Conservation (phyloP, 352 stramenopile genomes). For the Globisporangium takayamanum region DNA sequence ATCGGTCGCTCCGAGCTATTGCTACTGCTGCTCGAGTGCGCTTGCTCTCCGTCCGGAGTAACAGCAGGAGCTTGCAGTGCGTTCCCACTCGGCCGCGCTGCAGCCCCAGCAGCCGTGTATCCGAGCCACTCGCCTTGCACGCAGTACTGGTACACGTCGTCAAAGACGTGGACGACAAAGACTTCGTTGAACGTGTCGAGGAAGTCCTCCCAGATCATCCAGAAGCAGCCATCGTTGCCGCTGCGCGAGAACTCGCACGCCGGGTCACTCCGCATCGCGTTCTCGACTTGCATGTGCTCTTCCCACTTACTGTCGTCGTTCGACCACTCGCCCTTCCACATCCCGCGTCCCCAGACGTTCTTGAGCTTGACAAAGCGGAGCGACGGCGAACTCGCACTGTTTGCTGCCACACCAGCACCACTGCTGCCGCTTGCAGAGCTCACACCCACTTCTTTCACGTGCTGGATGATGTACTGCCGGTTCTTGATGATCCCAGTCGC, state of each 20-base stretch:
- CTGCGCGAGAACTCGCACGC: slow-evolving; percentile 59
- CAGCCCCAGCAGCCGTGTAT: slow-evolving; percentile 25
- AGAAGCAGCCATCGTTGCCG: slow-evolving; percentile 74
- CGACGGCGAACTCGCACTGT: not conserved
- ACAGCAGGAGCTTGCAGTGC: not conserved
- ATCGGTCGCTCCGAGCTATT: slow-evolving; percentile 29
- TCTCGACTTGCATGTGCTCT: slow-evolving; percentile 68
- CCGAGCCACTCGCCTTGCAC: slow-evolving; percentile 45
- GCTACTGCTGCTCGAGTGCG: slow-evolving; percentile 1
- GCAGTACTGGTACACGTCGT: slow-evolving; percentile 46
- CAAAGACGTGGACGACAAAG: slow-evolving; percentile 47
- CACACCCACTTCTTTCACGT: slow-evolving; percentile 52
- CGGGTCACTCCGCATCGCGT: slow-evolving; percentile 49
- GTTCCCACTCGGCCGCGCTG: slow-evolving; percentile 9
- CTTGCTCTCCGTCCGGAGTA: slow-evolving; percentile 1
- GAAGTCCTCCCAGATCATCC: slow-evolving; percentile 78
- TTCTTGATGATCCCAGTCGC: slow-evolving; percentile 68
- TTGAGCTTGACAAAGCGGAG: slow-evolving; percentile 78
- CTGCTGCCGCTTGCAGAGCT: slow-evolving; percentile 5
- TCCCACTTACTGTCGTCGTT: slow-evolving; percentile 84
- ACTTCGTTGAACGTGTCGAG: slow-evolving; percentile 67
- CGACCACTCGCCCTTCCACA: slow-evolving; percentile 80
- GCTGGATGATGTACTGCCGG: slow-evolving; percentile 64
- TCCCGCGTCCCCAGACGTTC: slow-evolving; percentile 70
- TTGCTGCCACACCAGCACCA: not conserved